Evolutionary conservation across 257 asterid species (phyloP).

Genomic region (Solanum pennellii): DNA sequence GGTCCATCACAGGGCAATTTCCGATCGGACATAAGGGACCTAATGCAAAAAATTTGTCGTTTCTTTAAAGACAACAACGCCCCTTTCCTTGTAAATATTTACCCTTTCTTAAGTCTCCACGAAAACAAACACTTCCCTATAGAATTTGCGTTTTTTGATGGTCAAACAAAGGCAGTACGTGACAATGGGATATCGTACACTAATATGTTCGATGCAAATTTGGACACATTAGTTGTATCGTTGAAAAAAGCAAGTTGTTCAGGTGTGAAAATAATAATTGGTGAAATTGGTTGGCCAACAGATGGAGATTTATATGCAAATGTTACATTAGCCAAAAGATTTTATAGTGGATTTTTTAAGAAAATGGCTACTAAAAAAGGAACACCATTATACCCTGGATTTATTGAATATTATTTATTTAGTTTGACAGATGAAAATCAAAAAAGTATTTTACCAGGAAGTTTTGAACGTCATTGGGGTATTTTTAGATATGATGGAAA

Average conservation of each 20-base stretch:
- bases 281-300: conserved; percentile 85
- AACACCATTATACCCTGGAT: conserved; percentile 38
- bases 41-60: conserved; percentile 25
- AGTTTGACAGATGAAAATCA: conserved; percentile 55
- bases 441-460: conserved; percentile 32
- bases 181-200: conserved; percentile 32
- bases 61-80: conserved; percentile 28
- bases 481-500: conserved; percentile 50
- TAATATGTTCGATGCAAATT: conserved; percentile 55
- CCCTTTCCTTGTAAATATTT: conserved; percentile 59
- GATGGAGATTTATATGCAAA: conserved; percentile 39
- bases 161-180: conserved; percentile 23
- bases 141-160: conserved; percentile 59
- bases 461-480: conserved; percentile 73
- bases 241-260: conserved; percentile 25
- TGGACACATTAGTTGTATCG: conserved; percentile 44
- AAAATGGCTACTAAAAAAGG: conserved; percentile 40
- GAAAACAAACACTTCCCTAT: conserved; percentile 25
- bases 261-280: conserved; percentile 27
- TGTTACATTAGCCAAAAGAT: conserved; percentile 25
- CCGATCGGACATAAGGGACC: conserved; percentile 26
- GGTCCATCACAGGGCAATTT: conserved; percentile 58
- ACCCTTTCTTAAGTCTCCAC: conserved; percentile 51
- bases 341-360: conserved; percentile 40
- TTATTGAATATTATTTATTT: conserved; percentile 44